Evolutionary conservation across 129 eudicot species (phyloP).

Genomic region (Deinandra increscens): DNA sequence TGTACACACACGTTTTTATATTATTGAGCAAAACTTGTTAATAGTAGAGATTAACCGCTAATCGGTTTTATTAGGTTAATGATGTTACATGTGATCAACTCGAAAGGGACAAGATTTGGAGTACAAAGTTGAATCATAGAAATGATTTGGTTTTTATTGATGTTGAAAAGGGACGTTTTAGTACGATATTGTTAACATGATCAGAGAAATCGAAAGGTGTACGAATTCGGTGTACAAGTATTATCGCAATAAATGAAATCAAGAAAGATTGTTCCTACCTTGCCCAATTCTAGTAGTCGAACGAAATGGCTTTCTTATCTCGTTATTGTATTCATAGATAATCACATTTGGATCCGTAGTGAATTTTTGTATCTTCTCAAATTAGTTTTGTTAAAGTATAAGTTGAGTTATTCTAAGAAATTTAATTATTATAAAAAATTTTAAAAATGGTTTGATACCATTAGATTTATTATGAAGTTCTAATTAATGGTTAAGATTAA

Average conservation of each 20-base stretch:
- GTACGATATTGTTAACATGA: not conserved
- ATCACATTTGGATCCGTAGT: conserved; percentile 3
- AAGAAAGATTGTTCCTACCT: conserved; percentile 31
- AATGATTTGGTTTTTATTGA: conserved; percentile 10
- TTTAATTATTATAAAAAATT: too few relatives aligned
- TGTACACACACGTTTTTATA: too few relatives aligned
- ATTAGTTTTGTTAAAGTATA: not conserved
- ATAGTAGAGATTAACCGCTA: not conserved
- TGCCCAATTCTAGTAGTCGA: conserved; percentile 11
- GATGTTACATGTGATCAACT: not conserved
- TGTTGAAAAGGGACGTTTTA: not conserved
- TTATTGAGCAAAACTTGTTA: too few relatives aligned
- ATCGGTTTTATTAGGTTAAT: not conserved
- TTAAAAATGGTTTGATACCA: too few relatives aligned
- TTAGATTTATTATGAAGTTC: too few relatives aligned
- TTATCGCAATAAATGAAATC: conserved; percentile 16
- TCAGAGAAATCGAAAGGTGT: conserved; percentile 2
- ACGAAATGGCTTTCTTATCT: conserved; percentile 1
- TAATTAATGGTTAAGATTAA: too few relatives aligned
- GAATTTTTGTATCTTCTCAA: not conserved
- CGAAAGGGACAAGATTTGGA: not conserved
- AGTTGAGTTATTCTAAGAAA: too few relatives aligned
- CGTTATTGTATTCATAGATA: conserved; percentile 15
- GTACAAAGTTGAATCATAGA: not conserved
- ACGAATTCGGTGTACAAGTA: not conserved